Evolutionary conservation across 2,329 filamentous ascomycete genomes (phyloP).

Genomic region (Fusarium torulosum): DNA sequence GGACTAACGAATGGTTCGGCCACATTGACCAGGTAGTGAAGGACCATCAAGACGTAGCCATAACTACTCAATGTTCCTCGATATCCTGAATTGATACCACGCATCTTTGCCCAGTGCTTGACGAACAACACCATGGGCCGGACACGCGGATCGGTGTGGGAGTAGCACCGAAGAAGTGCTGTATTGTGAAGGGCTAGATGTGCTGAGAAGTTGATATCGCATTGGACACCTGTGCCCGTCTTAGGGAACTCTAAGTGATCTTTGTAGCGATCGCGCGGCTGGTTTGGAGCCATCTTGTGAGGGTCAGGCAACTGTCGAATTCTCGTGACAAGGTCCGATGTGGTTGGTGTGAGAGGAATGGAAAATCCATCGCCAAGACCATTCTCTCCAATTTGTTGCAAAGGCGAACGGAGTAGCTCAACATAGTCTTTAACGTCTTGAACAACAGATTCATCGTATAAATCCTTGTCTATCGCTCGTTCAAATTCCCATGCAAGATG

Average conservation of each 20-base stretch:
- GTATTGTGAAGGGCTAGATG: conserved; percentile 88
- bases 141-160: conserved; percentile 81
- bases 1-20: conserved; percentile 84
- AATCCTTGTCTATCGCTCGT: conserved; percentile 61
- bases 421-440: conserved; percentile 63
- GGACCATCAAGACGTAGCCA: conserved; percentile 90
- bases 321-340: conserved; percentile 54
- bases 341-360: conserved; percentile 55
- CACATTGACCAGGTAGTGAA: conserved; percentile 90
- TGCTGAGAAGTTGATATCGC: conserved; percentile 92
- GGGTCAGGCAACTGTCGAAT: conserved; percentile 64
- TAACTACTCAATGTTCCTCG: conserved; percentile 89
- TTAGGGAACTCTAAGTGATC: conserved; percentile 83
- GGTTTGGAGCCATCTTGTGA: conserved; percentile 62
- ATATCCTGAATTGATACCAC: conserved; percentile 89
- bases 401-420: conserved; percentile 59
- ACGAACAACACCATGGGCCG: conserved; percentile 84
- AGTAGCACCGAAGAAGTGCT: conserved; percentile 84
- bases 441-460: conserved; percentile 57
- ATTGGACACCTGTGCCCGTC: conserved; percentile 82
- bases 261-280: conserved; percentile 65
- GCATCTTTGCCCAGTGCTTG: conserved; percentile 89
- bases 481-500: conserved; percentile 70
- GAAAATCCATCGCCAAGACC: conserved; percentile 41
- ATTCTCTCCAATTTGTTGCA: conserved; percentile 33